These are phyloP conservation scores for Chrysoporthe cubensis DNA, from an alignment of 2,329 filamentous ascomycete genomes.

Conservation along the genomic window DNA sequence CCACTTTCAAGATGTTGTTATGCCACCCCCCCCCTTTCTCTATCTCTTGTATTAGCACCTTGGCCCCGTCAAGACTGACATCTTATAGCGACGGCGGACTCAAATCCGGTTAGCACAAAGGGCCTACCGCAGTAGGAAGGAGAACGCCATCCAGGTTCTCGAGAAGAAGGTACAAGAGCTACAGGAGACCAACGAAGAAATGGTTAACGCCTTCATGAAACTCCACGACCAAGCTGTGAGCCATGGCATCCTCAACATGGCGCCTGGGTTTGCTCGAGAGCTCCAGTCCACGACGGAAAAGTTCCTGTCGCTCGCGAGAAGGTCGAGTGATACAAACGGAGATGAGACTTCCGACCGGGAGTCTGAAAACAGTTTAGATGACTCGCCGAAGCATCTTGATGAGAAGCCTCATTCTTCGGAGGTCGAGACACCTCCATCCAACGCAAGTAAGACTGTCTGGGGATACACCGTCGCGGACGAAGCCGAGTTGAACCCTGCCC, in stretches of 20 bases:
- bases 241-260: conserved; percentile 60
- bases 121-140: conserved; percentile 84
- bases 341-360: conserved; percentile 30
- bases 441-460: conserved; percentile 25
- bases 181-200: conserved; percentile 70
- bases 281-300: conserved; percentile 61
- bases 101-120: conserved; percentile 87
- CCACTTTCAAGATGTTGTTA: neutral
- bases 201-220: conserved; percentile 71
- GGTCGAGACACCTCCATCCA: neutral
- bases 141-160: conserved; percentile 75
- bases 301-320: conserved; percentile 60
- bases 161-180: conserved; percentile 72
- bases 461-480: conserved; percentile 37
- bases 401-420: conserved; percentile 30
- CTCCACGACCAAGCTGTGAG: conserved; percentile 66
- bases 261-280: conserved; percentile 60
- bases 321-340: conserved; percentile 44
- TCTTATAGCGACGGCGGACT: conserved; percentile 71
- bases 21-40: neutral
- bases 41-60: neutral
- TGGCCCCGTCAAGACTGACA: conserved; percentile 32
- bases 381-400: conserved; percentile 11
- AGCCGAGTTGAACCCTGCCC: conserved; percentile 9
- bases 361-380: conserved; percentile 12